These are phyloP conservation scores for Aspergillus bridgeri DNA, from an alignment of 495 filamentous ascomycete species.

Conservation along the genomic window DNA sequence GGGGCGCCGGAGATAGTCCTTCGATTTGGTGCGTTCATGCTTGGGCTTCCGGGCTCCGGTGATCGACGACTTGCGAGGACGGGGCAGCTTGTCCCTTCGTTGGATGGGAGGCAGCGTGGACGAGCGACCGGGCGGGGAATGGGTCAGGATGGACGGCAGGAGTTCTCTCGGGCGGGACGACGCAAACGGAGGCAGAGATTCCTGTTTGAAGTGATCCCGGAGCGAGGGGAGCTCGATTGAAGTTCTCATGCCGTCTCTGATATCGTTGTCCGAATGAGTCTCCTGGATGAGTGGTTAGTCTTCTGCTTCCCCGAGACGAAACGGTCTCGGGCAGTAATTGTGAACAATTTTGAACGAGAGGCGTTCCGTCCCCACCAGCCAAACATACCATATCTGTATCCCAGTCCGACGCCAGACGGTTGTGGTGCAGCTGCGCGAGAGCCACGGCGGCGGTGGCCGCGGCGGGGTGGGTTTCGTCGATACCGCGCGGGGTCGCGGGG, in stretches of 20 bases:
- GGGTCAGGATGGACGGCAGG: slow-evolving; percentile 74
- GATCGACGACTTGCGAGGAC: slow-evolving; percentile 81
- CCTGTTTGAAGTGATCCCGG: slow-evolving; percentile 68
- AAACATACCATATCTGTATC: slow-evolving; percentile 77
- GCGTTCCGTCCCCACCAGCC: no score
- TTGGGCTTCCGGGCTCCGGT: slow-evolving; percentile 65
- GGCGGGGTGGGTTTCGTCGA: slow-evolving; percentile 68
- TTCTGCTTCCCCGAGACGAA: background rate
- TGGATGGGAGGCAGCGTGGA: slow-evolving; percentile 82
- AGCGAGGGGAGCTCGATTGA: slow-evolving; percentile 74
- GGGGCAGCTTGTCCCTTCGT: slow-evolving; percentile 56
- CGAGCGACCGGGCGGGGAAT: slow-evolving; percentile 80
- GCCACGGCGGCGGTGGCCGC: slow-evolving; percentile 81
- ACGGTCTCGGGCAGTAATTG: no score
- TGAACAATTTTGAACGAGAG: background rate
- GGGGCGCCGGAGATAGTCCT: slow-evolving; percentile 59
- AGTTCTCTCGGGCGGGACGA: slow-evolving; percentile 63
- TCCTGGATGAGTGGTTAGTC: slow-evolving; percentile 45
- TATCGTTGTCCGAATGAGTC: slow-evolving; percentile 69
- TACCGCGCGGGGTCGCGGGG: slow-evolving; percentile 64
- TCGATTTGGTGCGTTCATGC: slow-evolving; percentile 75
- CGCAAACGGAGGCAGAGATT: slow-evolving; percentile 61
- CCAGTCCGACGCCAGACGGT: slow-evolving; percentile 77
- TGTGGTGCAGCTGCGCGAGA: slow-evolving; percentile 80
- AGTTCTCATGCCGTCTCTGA: slow-evolving; percentile 50